phyloP scores from a whole-genome alignment of 768 basidiomycete genomes.

The Lactifluus echinatus region DNA sequence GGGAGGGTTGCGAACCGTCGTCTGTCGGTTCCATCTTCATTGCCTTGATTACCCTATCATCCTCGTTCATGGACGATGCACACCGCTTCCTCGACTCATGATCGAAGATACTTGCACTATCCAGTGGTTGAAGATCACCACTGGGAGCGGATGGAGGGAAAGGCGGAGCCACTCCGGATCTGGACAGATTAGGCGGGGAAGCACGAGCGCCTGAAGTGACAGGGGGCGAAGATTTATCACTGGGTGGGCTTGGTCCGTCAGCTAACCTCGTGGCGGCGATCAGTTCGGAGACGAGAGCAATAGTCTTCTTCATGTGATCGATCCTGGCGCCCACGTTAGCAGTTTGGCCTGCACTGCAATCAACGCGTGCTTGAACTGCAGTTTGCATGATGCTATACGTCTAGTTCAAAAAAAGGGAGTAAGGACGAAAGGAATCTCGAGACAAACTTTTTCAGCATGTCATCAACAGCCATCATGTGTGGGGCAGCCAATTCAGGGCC shows the following conservation, averaged over 20 bases:
- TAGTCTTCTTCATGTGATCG: conserved; percentile 47
- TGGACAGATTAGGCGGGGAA: conserved; percentile 17
- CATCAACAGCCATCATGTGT: conserved; percentile 42
- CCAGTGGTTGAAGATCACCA: conserved; percentile 25
- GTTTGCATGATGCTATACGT: conserved; percentile 49
- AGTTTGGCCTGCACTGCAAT: conserved; percentile 40
- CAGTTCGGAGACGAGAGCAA: conserved; percentile 45
- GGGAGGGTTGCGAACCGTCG: conserved; percentile 27
- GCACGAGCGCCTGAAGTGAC: conserved; percentile 9
- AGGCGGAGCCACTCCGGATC: conserved; percentile 6
- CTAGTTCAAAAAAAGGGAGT: conserved; percentile 11
- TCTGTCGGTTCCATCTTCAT: conserved; percentile 43
- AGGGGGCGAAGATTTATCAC: conserved; percentile 21
- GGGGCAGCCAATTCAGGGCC: conserved; percentile 34
- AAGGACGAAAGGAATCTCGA: conserved; percentile 19
- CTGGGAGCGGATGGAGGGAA: conserved; percentile 20
- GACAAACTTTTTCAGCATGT: conserved; percentile 47
- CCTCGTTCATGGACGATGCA: conserved; percentile 38
- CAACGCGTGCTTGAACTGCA: conserved; percentile 46
- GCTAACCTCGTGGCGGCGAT: conserved; percentile 37
- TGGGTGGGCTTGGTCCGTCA: conserved; percentile 27
- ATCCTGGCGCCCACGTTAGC: conserved; percentile 42
- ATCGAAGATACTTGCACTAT: conserved; percentile 30
- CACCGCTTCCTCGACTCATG: conserved; percentile 41
- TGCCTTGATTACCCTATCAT: conserved; percentile 37